These are phyloP conservation scores for Nepenthes alata DNA, from an alignment of 179 eudicot genomes.

Conservation along the genomic window DNA sequence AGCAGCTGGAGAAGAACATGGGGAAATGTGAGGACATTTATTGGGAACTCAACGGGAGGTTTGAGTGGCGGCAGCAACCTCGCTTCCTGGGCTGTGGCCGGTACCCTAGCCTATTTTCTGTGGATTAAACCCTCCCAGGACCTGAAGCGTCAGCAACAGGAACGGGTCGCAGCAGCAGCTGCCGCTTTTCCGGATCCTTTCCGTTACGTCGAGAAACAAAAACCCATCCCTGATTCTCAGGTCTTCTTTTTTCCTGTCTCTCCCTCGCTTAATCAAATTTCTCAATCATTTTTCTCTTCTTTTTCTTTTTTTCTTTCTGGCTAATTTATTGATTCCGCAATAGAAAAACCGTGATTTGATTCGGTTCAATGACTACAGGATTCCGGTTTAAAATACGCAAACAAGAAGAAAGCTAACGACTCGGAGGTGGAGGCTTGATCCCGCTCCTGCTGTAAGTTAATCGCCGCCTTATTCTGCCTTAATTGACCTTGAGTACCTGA, in stretches of 20 bases:
- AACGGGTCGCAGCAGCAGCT: slow-evolving; percentile 17
- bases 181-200: slow-evolving; percentile 39
- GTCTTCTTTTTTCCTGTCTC: slow-evolving; percentile 13
- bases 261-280: background rate
- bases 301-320: background rate
- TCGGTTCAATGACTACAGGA: slow-evolving; percentile 21
- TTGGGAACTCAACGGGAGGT: slow-evolving; percentile 78
- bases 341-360: background rate
- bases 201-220: slow-evolving; percentile 61
- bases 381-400: slow-evolving; percentile 8
- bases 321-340: background rate
- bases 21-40: slow-evolving; percentile 49
- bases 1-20: slow-evolving; percentile 31
- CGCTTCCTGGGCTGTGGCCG: slow-evolving; percentile 85
- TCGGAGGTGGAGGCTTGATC: background rate
- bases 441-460: no score
- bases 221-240: slow-evolving; percentile 81
- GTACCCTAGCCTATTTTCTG: slow-evolving; percentile 66
- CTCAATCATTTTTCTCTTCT: background rate
- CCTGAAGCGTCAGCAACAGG: slow-evolving; percentile 54
- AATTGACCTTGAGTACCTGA: no score
- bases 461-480: no score
- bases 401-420: background rate
- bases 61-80: slow-evolving; percentile 54
- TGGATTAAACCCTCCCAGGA: slow-evolving; percentile 82